phyloP scores from a whole-genome alignment of 805 yeast genomes.

The Candida nonsorbophila region DNA sequence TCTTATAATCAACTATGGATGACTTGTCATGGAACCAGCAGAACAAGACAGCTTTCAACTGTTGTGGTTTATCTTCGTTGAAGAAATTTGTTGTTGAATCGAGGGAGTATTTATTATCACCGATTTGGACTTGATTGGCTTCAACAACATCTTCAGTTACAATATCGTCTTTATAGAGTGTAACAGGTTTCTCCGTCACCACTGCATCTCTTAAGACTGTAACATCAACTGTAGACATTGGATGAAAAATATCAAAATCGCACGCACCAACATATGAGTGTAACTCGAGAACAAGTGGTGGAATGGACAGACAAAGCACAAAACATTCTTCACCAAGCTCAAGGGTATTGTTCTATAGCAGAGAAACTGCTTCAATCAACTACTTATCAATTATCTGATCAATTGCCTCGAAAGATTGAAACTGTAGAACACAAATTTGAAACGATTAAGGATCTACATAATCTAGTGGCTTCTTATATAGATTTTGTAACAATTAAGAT shows the following conservation, averaged over 20 bases:
- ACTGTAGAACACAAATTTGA: slow-evolving; percentile 11
- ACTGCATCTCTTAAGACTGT: slow-evolving; percentile 6
- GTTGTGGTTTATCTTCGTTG: slow-evolving; percentile 43
- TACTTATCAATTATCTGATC: slow-evolving; percentile 14
- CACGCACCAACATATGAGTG: slow-evolving; percentile 1
- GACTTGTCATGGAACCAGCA: slow-evolving; percentile 76
- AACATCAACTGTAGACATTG: slow-evolving; percentile 1
- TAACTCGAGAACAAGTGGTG: slow-evolving; percentile 8
- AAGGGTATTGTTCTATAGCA: slow-evolving; percentile 26
- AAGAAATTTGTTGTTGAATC: slow-evolving; percentile 50
- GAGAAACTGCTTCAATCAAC: slow-evolving; percentile 23
- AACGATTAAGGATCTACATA: slow-evolving; percentile 7
- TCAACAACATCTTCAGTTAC: slow-evolving; percentile 17
- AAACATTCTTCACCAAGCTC: slow-evolving; percentile 22
- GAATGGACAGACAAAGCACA: slow-evolving; percentile 20
- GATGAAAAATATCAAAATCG: slow-evolving; percentile 1
- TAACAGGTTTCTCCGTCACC: slow-evolving; percentile 3
- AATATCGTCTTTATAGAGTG: slow-evolving; percentile 1
- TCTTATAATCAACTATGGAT: slow-evolving; percentile 75
- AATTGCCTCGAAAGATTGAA: slow-evolving; percentile 18
- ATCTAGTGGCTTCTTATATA: slow-evolving; percentile 4
- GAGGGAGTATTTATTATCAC: slow-evolving; percentile 24
- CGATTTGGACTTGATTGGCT: slow-evolving; percentile 31
- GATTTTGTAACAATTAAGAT: slow-evolving; percentile 9
- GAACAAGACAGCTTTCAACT: slow-evolving; percentile 59